phyloP scores from a whole-genome alignment of 768 basidiomycete genomes.

The Chiua virens region DNA sequence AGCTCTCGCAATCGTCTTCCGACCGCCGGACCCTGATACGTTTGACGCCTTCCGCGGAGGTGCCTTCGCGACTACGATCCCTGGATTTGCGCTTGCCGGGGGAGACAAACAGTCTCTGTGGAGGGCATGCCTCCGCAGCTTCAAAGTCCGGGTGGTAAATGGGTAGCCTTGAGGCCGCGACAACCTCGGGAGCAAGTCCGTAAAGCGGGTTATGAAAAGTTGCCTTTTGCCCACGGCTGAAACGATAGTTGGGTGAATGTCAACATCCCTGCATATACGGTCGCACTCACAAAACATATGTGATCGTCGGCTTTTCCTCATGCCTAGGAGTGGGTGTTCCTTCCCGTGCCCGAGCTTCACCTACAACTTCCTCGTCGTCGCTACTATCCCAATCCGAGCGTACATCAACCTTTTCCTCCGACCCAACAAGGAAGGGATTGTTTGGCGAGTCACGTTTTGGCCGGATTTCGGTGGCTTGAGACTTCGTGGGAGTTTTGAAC shows the following conservation, averaged over 20 bases:
- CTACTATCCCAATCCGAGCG: slow-evolving; percentile 32
- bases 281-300: slow-evolving; percentile 69
- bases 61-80: slow-evolving; percentile 24
- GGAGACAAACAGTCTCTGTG: slow-evolving; percentile 58
- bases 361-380: slow-evolving; percentile 35
- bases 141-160: slow-evolving; percentile 66
- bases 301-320: slow-evolving; percentile 61
- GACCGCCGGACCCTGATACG: slow-evolving; percentile 6
- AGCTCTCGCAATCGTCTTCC: slow-evolving; percentile 6
- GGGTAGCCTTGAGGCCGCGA: slow-evolving; percentile 51
- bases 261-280: neutral
- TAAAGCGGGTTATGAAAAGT: slow-evolving; percentile 65
- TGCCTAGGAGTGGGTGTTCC: slow-evolving; percentile 37
- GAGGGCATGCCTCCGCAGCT: slow-evolving; percentile 52
- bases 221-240: slow-evolving; percentile 68
- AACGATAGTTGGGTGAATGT: slow-evolving; percentile 2
- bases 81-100: slow-evolving; percentile 27
- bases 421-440: slow-evolving; percentile 64
- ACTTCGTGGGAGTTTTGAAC: slow-evolving; percentile 42
- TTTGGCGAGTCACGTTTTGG: slow-evolving; percentile 62
- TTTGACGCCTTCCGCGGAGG: slow-evolving; percentile 13
- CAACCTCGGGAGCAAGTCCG: slow-evolving; percentile 43
- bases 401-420: slow-evolving; percentile 17
- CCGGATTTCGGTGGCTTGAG: slow-evolving; percentile 34
- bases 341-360: slow-evolving; percentile 33